These are phyloP conservation scores for Xylaria bambusicola DNA, from an alignment of 495 filamentous ascomycete genomes.

Conservation along the genomic window DNA sequence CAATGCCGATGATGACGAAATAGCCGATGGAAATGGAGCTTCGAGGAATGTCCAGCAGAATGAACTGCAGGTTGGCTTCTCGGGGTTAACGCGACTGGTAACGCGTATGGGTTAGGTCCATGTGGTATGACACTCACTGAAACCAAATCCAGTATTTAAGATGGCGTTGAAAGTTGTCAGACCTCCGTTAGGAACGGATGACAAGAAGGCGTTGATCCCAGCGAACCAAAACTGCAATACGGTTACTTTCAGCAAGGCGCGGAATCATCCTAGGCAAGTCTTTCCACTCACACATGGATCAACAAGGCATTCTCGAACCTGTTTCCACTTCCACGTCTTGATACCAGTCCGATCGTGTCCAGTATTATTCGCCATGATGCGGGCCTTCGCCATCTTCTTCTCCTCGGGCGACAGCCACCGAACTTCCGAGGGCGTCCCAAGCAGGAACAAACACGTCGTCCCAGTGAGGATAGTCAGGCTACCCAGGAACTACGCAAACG, in stretches of 20 bases:
- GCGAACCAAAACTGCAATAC: constrained; percentile 42
- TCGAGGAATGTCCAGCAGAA: constrained; percentile 34
- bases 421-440: constrained; percentile 39
- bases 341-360: constrained; percentile 35
- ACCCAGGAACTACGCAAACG: constrained; percentile 31
- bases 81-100: neutral
- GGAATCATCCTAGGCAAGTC: constrained; percentile 12
- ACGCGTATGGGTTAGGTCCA: neutral
- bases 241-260: neutral
- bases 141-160: constrained; percentile 51
- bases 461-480: constrained; percentile 32
- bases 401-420: constrained; percentile 38
- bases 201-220: constrained; percentile 47
- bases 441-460: constrained; percentile 35
- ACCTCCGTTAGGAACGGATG: constrained; percentile 53
- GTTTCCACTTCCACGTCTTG: constrained; percentile 39
- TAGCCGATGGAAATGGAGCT: constrained; percentile 31
- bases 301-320: constrained; percentile 35
- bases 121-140: constrained; percentile 23
- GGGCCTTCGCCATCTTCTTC: constrained; percentile 39
- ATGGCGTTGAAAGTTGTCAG: constrained; percentile 53
- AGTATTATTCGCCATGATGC: constrained; percentile 35
- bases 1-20: constrained; percentile 30
- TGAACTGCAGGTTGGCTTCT: constrained; percentile 31
- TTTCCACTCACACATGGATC: constrained; percentile 29